Percentiles rank a stretch among this genome's conserved stretches.
Evolutionary conservation across 2,329 filamentous ascomycete species (phyloP).

Genomic region (Hypomyces rosellus): DNA sequence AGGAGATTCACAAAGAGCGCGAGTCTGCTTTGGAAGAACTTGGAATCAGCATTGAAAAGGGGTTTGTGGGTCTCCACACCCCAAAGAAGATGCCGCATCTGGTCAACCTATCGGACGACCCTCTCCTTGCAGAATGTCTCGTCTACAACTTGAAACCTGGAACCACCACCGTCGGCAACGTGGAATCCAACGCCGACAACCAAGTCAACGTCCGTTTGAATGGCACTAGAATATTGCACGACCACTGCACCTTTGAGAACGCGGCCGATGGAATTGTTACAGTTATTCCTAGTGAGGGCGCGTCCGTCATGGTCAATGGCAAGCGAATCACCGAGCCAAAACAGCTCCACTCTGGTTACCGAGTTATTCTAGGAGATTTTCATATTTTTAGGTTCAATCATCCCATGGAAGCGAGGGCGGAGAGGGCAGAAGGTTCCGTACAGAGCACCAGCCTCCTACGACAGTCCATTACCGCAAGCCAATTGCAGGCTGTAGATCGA

Average conservation of each 20-base stretch:
- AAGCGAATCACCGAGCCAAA: slow-evolving; percentile 80
- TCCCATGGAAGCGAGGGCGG: slow-evolving; percentile 88
- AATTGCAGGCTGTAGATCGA: slow-evolving; percentile 52
- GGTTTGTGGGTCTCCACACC: slow-evolving; percentile 88
- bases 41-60: slow-evolving; percentile 98
- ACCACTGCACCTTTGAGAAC: slow-evolving; percentile 94
- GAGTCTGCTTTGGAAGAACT: slow-evolving; percentile 93
- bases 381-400: slow-evolving; percentile 99
- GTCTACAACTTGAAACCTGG: slow-evolving; percentile 98
- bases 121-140: slow-evolving; percentile 87
- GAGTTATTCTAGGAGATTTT: slow-evolving; percentile 94
- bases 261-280: slow-evolving; percentile 82
- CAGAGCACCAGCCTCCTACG: slow-evolving; percentile 54
- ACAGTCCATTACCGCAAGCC: slow-evolving; percentile 66
- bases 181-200: slow-evolving; percentile 69
- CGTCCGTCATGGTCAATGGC: slow-evolving; percentile 97
- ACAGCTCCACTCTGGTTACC: slow-evolving; percentile 82
- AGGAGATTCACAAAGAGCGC: slow-evolving; percentile 95
- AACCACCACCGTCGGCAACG: slow-evolving; percentile 88
- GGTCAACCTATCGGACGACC: slow-evolving; percentile 94
- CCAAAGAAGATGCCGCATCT: slow-evolving; percentile 99
- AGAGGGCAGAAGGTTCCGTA: slow-evolving; percentile 67
- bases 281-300: slow-evolving; percentile 80
- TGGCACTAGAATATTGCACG: slow-evolving; percentile 82
- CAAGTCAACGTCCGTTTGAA: slow-evolving; percentile 89